Evolutionary conservation across 208 protist species (phyloP).

Genomic region (Leishmania arabica): DNA sequence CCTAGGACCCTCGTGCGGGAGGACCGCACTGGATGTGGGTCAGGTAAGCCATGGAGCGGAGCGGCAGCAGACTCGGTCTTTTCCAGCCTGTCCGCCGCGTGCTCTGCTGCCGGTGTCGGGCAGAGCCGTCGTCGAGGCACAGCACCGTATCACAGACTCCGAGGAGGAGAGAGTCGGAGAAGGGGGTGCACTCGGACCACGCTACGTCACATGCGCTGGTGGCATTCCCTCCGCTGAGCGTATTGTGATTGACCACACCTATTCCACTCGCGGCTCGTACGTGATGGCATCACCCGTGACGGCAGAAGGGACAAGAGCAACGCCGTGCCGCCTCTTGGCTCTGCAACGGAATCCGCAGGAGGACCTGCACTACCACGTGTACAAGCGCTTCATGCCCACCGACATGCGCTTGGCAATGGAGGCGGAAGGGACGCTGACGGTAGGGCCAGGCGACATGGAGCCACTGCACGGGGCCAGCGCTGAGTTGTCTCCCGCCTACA

Average conservation of each 20-base stretch:
- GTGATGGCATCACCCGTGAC: conserved; percentile 9
- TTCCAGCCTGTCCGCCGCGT: conserved; percentile 30
- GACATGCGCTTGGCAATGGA: conserved; percentile 30
- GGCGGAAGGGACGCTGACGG: conserved; percentile 18
- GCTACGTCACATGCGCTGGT: conserved; percentile 24
- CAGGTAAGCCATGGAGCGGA: background rate
- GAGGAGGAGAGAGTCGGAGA: background rate
- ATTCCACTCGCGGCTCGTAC: conserved; percentile 43
- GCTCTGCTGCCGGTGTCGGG: conserved; percentile 65
- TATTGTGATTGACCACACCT: conserved; percentile 56
- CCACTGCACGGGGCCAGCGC: background rate
- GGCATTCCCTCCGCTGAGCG: conserved; percentile 37
- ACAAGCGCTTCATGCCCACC: conserved; percentile 39
- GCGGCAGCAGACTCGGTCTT: conserved; percentile 5
- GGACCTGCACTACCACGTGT: conserved; percentile 47
- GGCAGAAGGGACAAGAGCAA: background rate
- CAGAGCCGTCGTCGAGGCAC: conserved; percentile 36
- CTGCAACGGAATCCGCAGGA: conserved; percentile 28
- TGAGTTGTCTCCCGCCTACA: background rate
- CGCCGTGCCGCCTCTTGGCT: background rate
- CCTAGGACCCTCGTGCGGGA: background rate
- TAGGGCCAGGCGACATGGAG: conserved; percentile 11
- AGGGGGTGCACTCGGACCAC: background rate
- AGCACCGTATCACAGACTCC: conserved; percentile 30
- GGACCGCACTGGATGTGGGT: background rate